Conservation (phyloP, 148 eudicot genomes). For the Persicaria maculosa region DNA sequence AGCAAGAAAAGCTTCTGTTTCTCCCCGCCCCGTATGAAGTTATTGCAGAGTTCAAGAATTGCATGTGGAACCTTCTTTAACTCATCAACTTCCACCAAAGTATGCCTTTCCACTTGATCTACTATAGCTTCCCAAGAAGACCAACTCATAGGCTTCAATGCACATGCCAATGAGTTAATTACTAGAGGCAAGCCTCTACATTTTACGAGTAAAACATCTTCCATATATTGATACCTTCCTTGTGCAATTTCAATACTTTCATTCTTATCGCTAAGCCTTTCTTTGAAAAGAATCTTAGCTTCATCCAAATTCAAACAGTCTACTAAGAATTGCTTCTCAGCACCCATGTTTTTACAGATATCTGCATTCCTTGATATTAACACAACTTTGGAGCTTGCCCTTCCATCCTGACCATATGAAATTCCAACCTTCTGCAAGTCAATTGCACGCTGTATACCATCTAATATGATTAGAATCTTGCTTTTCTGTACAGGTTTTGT, state of each 20-base stretch:
- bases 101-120: background rate
- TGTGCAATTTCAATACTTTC: background rate
- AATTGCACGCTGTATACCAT: background rate
- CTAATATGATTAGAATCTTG: background rate
- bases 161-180: background rate
- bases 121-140: background rate
- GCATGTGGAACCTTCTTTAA: background rate
- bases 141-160: background rate
- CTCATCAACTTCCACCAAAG: background rate
- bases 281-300: background rate
- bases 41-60: background rate
- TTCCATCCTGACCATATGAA: background rate
- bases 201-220: background rate
- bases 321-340: background rate
- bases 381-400: background rate
- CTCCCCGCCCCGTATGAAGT: background rate
- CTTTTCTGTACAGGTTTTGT: background rate
- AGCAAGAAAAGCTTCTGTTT: background rate
- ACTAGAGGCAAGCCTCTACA: conserved; percentile 1
- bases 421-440: background rate
- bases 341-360: background rate
- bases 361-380: background rate
- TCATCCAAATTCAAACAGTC: conserved; percentile 3
- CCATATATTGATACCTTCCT: background rate
- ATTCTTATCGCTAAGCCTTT: background rate